Conservation (phyloP, 2,329 filamentous ascomycete species). For the Incumbomyces lentus region DNA sequence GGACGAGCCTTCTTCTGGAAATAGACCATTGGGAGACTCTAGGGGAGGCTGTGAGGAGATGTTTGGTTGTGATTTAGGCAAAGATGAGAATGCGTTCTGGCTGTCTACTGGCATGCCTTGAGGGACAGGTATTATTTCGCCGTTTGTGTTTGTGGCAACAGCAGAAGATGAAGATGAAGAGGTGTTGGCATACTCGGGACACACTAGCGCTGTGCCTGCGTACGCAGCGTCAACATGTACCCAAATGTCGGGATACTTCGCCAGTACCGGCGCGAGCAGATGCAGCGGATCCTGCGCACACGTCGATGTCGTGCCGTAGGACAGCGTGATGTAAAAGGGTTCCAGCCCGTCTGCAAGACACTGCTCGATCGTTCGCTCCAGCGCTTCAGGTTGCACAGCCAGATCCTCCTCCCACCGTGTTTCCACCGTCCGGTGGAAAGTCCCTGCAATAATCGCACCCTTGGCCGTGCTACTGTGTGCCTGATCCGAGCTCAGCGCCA, state of each 20-base stretch:
- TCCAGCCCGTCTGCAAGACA: slow-evolving; percentile 60
- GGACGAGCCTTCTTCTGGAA: background rate
- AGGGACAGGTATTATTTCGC: background rate
- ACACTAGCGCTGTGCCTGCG: slow-evolving; percentile 73
- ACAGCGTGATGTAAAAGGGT: slow-evolving; percentile 78
- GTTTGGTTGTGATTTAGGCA: background rate
- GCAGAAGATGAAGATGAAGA: no score
- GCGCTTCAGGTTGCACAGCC: slow-evolving; percentile 54
- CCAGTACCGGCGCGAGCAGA: slow-evolving; percentile 48
- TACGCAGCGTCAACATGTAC: slow-evolving; percentile 92
- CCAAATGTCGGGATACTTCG: slow-evolving; percentile 57
- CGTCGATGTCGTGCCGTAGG: slow-evolving; percentile 76
- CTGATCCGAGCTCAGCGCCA: slow-evolving; percentile 69
- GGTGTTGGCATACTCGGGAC: slow-evolving; percentile 55
- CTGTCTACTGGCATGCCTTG: background rate
- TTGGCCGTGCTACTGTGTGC: slow-evolving; percentile 81
- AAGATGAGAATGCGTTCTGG: background rate
- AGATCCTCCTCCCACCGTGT: slow-evolving; percentile 55
- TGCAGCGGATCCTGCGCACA: slow-evolving; percentile 77
- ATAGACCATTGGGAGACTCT: slow-evolving; percentile 38
- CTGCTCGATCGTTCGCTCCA: slow-evolving; percentile 53
- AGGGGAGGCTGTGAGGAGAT: slow-evolving; percentile 71
- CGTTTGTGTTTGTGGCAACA: slow-evolving; percentile 34
- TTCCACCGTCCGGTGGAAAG: slow-evolving; percentile 63
- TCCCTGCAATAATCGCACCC: slow-evolving; percentile 73